Evolutionary conservation across 257 asterid species (phyloP).

Genomic region (Nicotiana otophora): DNA sequence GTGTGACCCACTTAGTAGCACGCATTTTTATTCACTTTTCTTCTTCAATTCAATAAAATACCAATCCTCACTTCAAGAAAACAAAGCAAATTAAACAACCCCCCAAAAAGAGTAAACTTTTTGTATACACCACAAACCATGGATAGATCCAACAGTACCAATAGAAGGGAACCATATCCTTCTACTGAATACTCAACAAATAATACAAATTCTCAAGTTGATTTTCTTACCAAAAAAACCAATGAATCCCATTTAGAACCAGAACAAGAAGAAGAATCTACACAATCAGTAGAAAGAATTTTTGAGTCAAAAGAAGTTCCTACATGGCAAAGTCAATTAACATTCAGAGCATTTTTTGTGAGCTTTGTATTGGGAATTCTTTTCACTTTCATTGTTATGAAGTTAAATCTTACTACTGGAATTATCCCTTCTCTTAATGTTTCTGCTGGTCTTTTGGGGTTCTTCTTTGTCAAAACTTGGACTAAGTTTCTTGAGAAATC

Average conservation of each 20-base stretch:
- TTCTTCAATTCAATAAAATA: too few relatives aligned
- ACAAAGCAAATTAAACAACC: too few relatives aligned
- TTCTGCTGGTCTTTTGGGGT: conserved; percentile 67
- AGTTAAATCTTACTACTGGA: conserved; percentile 61
- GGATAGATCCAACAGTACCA: background rate
- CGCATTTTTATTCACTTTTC: background rate
- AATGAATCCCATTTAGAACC: background rate
- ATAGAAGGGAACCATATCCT: background rate
- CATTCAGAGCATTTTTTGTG: conserved; percentile 47
- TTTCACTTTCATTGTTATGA: conserved; percentile 56
- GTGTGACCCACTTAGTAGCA: background rate
- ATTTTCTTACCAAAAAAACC: background rate
- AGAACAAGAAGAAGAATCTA: conserved; percentile 14
- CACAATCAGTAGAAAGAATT: conserved; percentile 30
- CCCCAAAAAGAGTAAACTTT: too few relatives aligned
- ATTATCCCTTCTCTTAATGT: conserved; percentile 63
- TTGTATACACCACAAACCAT: background rate
- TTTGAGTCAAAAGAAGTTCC: conserved; percentile 44
- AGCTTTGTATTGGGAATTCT: conserved; percentile 44
- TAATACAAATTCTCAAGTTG: background rate
- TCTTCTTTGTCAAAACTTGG: conserved; percentile 60
- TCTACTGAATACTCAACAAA: background rate
- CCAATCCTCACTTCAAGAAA: too few relatives aligned
- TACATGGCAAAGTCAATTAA: conserved; percentile 57
- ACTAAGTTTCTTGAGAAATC: conserved; percentile 37